Base-by-base conservation (phyloP, 2,329 filamentous ascomycete genomes). In the Phyllosticta citriasiana region DNA sequence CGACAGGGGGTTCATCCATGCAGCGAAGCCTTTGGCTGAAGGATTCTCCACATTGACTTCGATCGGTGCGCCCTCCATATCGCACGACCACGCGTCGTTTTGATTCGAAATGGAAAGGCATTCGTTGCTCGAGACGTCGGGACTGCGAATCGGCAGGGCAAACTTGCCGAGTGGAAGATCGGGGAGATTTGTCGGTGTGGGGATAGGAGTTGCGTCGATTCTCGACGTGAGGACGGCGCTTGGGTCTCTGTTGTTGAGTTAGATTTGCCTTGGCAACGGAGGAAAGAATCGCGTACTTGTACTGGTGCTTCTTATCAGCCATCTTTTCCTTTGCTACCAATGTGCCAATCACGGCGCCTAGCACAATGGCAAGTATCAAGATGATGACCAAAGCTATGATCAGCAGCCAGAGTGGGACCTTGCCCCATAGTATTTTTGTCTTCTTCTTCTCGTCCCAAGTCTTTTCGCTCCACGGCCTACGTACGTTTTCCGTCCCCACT, bases 261-360 rank as follows among this genome's bases (percentile, higher is more conserved):
- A 47, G 40, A n/a, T n/a, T n/a, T 47, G 40, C n/a, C 3, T n/a
- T 14, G 6, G 33, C n/a, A 47, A 47, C n/a, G 40, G 12, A 47
- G 16, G 40, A n/a, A n/a, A n/a, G 47, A 14, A 40, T 27, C n/a
- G 30, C 51, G 10, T 22, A 24, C 27, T 25, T 16, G 24, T 50
- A 27, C 16, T 67, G 61, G 47, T 65, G 59, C 16, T 65, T 66
- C 16, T 71, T 66, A 40, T 25, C 69, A 33, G 50, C 30, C 57
- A 70, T 73, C 64, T 71, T 72, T 59, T 70, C 72, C 47, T 78
- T 79, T 14, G 78, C 78, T 57, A 82, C 67, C 25, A 83, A 72
- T 47, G 80, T 80, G 4, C 82, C 82, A 66, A 84, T 78, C 5
- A 80, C 77, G 59, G 79, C 80, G 57, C 81, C 82, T 53, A 83